Evolutionary conservation across 495 filamentous ascomycete species (phyloP), one percentile per base, ranked within the genome.

Genomic region (Penicillium cosmopolitanum): DNA sequence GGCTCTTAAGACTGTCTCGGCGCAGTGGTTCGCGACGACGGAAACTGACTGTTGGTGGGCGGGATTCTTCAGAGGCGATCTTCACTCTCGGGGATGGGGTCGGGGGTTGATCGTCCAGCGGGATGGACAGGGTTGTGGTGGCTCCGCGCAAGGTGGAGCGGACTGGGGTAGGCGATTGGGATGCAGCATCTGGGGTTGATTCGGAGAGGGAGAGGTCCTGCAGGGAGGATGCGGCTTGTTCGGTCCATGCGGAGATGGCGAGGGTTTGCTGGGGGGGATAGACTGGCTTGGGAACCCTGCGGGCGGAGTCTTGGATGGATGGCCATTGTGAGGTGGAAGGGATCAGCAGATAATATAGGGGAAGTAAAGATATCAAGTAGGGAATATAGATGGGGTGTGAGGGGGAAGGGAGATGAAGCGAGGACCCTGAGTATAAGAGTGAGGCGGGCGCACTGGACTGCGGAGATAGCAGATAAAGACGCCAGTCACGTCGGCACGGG

Each of bases 1-100:
- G 84, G 16, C 85, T 75, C 67, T 85, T 87, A 58, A 85, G 53
- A 62, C 85, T 86, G 60, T 88, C 88, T 35, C 85, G 80, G 19
- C 81, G 79, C 25, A 85, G 58, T 19, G 79, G 78, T 56, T 77
- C 78, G 21, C 79, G 74, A 21, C 77, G 79, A 13, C 77, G 73
- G 58, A 78, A 78, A 28, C 56, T 69, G 53, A 76, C 71, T 2
- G 71, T 67, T 1, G 73, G 67, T 0, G 70, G 55, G 18, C 63
- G 65, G 12, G 60, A 52, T 51, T 73, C 64, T 25, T 38, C 40
- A 57, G 3, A 33, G 53, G 59, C 54, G 2, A 72, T 34, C 40
- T 70, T 74, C 36, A 66, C 60, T 25, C 65, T 61, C 1, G 73
- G 38, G 8, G 66, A 48, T 16, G 69, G 60, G 15, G 40, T 58